phyloP scores from a whole-genome alignment of 116 monocot genomes.

The Trichopus zeylanicus region DNA sequence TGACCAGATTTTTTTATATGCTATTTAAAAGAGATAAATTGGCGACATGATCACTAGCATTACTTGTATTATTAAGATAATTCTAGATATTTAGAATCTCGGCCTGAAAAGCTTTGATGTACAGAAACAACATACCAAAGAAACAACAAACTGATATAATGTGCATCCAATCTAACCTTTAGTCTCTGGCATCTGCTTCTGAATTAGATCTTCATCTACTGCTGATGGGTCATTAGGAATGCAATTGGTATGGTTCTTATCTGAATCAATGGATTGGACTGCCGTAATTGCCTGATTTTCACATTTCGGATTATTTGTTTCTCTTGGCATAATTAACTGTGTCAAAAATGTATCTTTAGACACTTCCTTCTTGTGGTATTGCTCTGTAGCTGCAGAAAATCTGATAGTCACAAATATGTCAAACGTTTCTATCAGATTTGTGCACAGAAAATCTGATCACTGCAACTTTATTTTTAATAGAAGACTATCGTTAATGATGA shows the following conservation, averaged over 20 bases:
- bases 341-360: not conserved
- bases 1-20: too few relatives aligned
- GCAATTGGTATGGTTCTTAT: not conserved
- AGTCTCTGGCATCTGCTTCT: not conserved
- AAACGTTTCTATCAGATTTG: too few relatives aligned
- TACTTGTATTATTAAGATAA: too few relatives aligned
- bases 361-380: not conserved
- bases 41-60: too few relatives aligned
- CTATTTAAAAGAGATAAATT: too few relatives aligned
- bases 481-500: too few relatives aligned
- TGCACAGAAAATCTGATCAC: too few relatives aligned
- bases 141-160: not conserved
- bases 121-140: not conserved
- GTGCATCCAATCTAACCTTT: conserved; percentile 6
- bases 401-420: too few relatives aligned
- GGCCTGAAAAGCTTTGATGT: not conserved
- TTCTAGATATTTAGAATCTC: too few relatives aligned
- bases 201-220: conserved; percentile 6
- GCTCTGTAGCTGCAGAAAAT: conserved; percentile 2
- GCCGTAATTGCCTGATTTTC: not conserved
- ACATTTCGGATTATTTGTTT: not conserved
- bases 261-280: not conserved
- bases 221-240: not conserved
- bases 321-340: not conserved
- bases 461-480: too few relatives aligned